phyloP scores from a whole-genome alignment of 1,139 yeast genomes.

The Blastobotrys raffinosifermentans region DNA sequence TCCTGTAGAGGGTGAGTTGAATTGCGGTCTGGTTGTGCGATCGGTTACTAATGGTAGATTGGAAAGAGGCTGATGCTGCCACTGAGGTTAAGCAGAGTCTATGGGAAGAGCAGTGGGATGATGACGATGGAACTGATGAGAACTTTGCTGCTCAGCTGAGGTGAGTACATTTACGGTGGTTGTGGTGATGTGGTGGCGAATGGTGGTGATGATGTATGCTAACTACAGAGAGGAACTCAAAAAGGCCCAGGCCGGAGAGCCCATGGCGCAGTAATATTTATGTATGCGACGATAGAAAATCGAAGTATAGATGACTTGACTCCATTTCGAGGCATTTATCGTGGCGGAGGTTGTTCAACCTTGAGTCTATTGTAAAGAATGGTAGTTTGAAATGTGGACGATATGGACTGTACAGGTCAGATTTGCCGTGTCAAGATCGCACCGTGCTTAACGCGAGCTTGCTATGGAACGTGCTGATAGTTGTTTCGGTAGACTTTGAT shows the following conservation, averaged over 20 bases:
- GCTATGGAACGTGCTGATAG: no score
- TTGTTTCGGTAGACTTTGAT: no score
- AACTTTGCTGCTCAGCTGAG: constrained; percentile 68
- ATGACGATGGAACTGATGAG: constrained; percentile 77
- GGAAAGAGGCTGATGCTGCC: constrained; percentile 43
- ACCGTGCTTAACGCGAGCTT: no score
- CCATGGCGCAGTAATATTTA: constrained; percentile 10
- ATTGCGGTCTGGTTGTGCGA: constrained; percentile 4
- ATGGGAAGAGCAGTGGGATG: constrained; percentile 98
- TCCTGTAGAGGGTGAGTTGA: constrained; percentile 69
- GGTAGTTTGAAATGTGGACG: no score
- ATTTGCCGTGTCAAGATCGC: no score
- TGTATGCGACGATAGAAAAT: background rate
- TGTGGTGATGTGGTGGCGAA: background rate
- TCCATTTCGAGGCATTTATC: no score
- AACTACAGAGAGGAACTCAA: constrained; percentile 24
- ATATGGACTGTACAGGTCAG: no score
- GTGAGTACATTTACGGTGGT: constrained; percentile 30
- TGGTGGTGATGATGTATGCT: background rate
- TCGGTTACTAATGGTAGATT: constrained; percentile 31
- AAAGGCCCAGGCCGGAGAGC: constrained; percentile 15
- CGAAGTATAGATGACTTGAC: no score
- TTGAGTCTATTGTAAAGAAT: no score
- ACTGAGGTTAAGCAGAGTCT: constrained; percentile 45
- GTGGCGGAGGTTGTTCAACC: no score